Evolutionary conservation across 805 yeast species (phyloP).

Genomic region (Cyberlindnera saturnus): DNA sequence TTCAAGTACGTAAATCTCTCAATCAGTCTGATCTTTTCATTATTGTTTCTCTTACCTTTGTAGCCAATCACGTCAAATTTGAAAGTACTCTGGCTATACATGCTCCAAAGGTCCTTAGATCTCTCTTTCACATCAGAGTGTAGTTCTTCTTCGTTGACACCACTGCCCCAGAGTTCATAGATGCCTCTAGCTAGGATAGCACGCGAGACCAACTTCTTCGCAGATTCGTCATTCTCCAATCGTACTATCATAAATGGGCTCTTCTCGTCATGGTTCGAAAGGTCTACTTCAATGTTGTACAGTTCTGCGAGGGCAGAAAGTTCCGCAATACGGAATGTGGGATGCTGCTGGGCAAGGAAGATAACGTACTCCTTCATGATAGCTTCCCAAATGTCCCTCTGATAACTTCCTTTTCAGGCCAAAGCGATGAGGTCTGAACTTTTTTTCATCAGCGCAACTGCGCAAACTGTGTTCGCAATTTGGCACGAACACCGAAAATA

Average conservation of each 20-base stretch:
- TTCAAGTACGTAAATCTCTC: conserved; percentile 66
- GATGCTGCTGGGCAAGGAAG: conserved; percentile 82
- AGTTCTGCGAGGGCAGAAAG: conserved; percentile 76
- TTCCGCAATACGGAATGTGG: conserved; percentile 75
- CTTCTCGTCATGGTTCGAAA: conserved; percentile 48
- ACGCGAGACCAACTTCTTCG: conserved; percentile 54
- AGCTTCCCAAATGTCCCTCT: neutral
- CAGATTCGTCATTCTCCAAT: conserved; percentile 61
- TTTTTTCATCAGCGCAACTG: too few relatives aligned
- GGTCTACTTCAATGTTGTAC: conserved; percentile 48
- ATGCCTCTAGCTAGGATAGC: conserved; percentile 69
- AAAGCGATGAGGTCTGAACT: too few relatives aligned
- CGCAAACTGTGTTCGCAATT: too few relatives aligned
- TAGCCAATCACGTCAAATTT: conserved; percentile 79
- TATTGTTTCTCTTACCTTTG: conserved; percentile 55
- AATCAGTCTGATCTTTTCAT: conserved; percentile 52
- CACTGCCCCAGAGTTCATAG: conserved; percentile 83
- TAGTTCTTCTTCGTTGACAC: conserved; percentile 45
- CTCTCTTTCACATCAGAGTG: conserved; percentile 41
- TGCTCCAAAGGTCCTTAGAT: conserved; percentile 16
- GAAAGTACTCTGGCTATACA: conserved; percentile 47
- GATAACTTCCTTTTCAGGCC: too few relatives aligned
- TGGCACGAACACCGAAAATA: too few relatives aligned
- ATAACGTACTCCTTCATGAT: conserved; percentile 58
- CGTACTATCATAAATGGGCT: conserved; percentile 70